phyloP scores from a whole-genome alignment of 352 stramenopile species.

The Globisporangium echinulatum region DNA sequence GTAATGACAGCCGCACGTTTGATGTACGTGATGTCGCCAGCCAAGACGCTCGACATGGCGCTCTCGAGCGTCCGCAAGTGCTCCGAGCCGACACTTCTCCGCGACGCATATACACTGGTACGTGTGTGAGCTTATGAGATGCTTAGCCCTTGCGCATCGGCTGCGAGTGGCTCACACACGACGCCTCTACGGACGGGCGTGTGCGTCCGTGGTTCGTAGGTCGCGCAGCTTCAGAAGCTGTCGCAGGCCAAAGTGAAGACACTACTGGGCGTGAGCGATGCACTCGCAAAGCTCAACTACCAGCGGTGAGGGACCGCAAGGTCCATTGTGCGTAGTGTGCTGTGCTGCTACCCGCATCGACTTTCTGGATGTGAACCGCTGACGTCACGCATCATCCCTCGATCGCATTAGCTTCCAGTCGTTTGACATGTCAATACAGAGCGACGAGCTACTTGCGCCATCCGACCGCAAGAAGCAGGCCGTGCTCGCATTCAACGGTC shows the following conservation, averaged over 20 bases:
- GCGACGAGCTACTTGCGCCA: constrained; percentile 12
- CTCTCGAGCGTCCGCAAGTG: constrained; percentile 18
- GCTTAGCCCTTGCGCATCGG: not conserved
- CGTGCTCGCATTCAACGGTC: constrained; percentile 73
- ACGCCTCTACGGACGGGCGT: no score
- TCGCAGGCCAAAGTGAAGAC: constrained; percentile 69
- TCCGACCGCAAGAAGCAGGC: constrained; percentile 62
- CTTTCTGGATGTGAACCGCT: no score
- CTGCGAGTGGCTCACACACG: no score
- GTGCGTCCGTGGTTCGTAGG: constrained; percentile 7
- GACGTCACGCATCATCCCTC: not conserved
- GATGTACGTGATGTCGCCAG: constrained; percentile 82
- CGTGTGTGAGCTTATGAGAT: not conserved
- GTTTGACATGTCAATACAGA: constrained; percentile 35
- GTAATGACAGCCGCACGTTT: constrained; percentile 20
- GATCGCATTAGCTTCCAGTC: constrained; percentile 34
- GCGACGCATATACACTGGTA: constrained; percentile 47
- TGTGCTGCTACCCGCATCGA: no score
- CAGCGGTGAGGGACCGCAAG: constrained; percentile 32
- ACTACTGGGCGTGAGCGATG: constrained; percentile 77
- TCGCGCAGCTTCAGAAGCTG: constrained; percentile 52
- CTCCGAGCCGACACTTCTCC: constrained; percentile 49
- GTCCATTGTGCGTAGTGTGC: no score
- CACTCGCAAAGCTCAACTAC: constrained; percentile 83
- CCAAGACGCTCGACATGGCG: constrained; percentile 85